Conservation (phyloP, 148 eudicot genomes). For the Pouteria glomerata region DNA sequence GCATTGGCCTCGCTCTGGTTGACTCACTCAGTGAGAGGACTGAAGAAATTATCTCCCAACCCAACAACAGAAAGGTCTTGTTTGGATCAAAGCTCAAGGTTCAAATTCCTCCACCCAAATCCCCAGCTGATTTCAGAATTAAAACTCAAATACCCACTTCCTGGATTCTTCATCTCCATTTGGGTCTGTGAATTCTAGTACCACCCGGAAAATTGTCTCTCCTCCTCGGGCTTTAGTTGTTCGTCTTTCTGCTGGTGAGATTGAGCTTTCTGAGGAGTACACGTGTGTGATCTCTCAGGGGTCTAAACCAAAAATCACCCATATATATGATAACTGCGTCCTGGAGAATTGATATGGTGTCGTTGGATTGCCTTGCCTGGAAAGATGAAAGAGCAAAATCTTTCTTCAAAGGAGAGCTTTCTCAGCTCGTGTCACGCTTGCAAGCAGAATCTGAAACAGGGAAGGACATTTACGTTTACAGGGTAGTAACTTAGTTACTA, state of each 20-base stretch:
- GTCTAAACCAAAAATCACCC: slow-evolving; percentile 83
- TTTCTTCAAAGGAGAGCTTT: slow-evolving; percentile 29
- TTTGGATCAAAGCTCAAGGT: slow-evolving; percentile 80
- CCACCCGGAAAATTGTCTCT: slow-evolving; percentile 6
- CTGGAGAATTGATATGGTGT: slow-evolving; percentile 56
- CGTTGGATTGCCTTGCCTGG: slow-evolving; percentile 17
- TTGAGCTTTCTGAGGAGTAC: slow-evolving; percentile 88
- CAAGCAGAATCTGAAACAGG: slow-evolving; percentile 58
- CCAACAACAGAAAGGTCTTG: slow-evolving; percentile 43
- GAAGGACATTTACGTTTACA: slow-evolving; percentile 76
- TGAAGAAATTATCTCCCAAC: slow-evolving; percentile 23
- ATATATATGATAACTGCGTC: slow-evolving; percentile 72
- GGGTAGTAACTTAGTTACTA: too few species aligned
- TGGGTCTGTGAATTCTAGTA: background rate
- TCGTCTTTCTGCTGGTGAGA: slow-evolving; percentile 52
- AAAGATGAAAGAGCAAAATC: slow-evolving; percentile 13
- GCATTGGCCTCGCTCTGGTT: slow-evolving; percentile 65
- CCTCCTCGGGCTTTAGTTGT: background rate
- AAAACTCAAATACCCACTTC: slow-evolving; percentile 57
- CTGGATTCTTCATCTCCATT: too few species aligned
- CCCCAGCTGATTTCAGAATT: slow-evolving; percentile 69
- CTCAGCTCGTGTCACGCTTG: slow-evolving; percentile 70
- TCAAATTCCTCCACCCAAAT: slow-evolving; percentile 64
- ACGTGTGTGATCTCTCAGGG: slow-evolving; percentile 92
- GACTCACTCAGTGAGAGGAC: slow-evolving; percentile 33